Percentiles rank a stretch among this genome's conserved stretches.
phyloP scores from a whole-genome alignment of 2,329 filamentous ascomycete species.

The Diaporthe ampelina region DNA sequence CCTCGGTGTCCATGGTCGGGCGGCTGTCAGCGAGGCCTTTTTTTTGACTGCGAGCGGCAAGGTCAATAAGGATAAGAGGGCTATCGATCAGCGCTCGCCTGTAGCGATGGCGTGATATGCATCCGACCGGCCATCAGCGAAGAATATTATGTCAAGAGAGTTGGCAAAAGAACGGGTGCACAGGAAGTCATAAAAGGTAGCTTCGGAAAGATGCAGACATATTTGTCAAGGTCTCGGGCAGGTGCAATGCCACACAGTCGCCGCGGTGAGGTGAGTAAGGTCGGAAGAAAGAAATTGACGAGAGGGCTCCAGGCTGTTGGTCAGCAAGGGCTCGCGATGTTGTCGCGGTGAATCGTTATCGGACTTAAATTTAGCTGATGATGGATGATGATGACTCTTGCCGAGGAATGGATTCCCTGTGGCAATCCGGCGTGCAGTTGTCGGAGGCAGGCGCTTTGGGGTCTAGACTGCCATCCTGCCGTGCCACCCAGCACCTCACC shows the following conservation, averaged over 20 bases:
- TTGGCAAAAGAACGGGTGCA: neutral
- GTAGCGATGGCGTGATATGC: neutral
- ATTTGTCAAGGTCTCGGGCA: conserved; percentile 27
- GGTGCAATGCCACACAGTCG: conserved; percentile 6
- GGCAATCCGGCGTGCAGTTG: neutral
- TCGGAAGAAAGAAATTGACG: neutral
- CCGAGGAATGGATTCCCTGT: conserved; percentile 26
- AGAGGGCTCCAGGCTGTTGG: neutral
- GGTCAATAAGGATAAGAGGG: neutral
- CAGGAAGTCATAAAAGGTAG: conserved; percentile 13
- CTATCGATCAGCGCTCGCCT: conserved; percentile 15
- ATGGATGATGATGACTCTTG: conserved; percentile 37
- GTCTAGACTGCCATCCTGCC: conserved; percentile 19
- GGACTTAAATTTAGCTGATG: conserved; percentile 13
- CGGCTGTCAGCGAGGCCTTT: neutral
- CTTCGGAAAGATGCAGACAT: conserved; percentile 26
- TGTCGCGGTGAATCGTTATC: conserved; percentile 9
- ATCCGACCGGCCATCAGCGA: conserved; percentile 18
- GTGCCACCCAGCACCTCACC: conserved; percentile 10
- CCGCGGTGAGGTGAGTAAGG: conserved; percentile 8
- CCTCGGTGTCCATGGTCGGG: conserved; percentile 52
- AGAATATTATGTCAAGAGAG: neutral
- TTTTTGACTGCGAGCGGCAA: neutral
- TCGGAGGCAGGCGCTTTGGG: neutral
- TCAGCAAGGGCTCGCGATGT: conserved; percentile 15